Conservation (phyloP, 2,329 filamentous ascomycete species). For the Diaporthe australafricana region DNA sequence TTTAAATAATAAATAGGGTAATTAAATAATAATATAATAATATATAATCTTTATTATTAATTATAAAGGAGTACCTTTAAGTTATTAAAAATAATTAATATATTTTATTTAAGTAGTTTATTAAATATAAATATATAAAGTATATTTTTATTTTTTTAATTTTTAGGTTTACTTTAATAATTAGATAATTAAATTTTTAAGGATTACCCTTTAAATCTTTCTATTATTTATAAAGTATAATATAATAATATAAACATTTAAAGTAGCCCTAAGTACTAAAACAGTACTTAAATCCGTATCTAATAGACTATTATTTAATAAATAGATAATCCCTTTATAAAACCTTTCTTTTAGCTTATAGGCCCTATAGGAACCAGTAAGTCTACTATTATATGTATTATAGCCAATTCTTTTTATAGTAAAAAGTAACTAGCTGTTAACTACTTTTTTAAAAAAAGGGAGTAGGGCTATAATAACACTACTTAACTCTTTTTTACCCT, state of each 20-base stretch:
- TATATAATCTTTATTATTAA: background rate
- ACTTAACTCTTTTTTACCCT: background rate
- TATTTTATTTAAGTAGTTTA: background rate
- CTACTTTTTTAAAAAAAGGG: no score
- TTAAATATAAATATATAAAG: background rate
- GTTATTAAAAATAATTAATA: background rate
- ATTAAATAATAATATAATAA: background rate
- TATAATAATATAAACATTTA: background rate
- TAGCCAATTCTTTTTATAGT: no score
- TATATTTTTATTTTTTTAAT: background rate
- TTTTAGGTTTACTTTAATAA: background rate
- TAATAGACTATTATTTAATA: background rate
- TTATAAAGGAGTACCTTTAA: background rate
- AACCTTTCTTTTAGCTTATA: background rate
- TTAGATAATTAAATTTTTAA: background rate
- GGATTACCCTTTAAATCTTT: background rate
- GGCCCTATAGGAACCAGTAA: background rate
- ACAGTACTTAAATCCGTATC: background rate
- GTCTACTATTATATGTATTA: background rate
- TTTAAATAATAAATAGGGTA: background rate
- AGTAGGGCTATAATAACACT: background rate
- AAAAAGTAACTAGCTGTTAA: no score
- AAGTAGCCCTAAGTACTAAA: background rate
- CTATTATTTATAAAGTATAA: background rate
- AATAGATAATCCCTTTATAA: background rate